Evolutionary conservation across 139 green algal genomes (phyloP).

Genomic region (Tetratostichococcus sp.): DNA sequence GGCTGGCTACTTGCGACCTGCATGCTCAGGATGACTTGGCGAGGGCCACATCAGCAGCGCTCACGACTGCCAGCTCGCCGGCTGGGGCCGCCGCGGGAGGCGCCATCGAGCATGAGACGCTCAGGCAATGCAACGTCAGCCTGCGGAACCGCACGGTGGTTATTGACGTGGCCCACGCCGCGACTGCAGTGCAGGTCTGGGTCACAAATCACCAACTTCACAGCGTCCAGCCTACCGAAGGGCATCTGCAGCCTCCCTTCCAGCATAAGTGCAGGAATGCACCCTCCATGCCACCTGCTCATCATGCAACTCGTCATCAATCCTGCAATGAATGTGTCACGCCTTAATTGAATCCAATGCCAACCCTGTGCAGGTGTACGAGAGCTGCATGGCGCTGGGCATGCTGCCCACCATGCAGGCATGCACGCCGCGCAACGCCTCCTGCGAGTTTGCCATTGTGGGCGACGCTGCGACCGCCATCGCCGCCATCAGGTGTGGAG

Average conservation of each 20-base stretch:
- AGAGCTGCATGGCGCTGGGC: conserved; percentile 26
- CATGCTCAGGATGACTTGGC: neutral
- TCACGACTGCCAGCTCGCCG: neutral
- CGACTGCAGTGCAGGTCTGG: conserved; percentile 10
- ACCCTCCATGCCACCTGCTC: too few species aligned
- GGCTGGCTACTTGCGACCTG: neutral
- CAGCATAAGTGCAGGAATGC: too few species aligned
- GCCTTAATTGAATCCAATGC: too few species aligned
- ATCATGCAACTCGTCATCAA: too few species aligned
- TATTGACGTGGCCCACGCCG: conserved; percentile 15
- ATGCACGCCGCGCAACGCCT: neutral
- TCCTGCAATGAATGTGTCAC: too few species aligned
- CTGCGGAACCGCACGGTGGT: conserved; percentile 7
- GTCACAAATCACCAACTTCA: too few species aligned
- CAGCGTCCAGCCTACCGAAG: too few species aligned
- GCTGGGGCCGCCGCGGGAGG: neutral
- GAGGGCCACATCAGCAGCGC: neutral
- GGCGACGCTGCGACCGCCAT: conserved; percentile 1
- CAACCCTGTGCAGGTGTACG: conserved; percentile 10
- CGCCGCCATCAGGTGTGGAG: neutral
- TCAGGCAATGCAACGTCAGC: neutral
- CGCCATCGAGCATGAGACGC: neutral
- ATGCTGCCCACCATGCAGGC: conserved; percentile 11
- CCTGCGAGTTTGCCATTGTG: conserved; percentile 13
- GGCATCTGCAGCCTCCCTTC: too few species aligned